phyloP scores from a whole-genome alignment of 768 basidiomycete species.

The Termitomyces titanicus region DNA sequence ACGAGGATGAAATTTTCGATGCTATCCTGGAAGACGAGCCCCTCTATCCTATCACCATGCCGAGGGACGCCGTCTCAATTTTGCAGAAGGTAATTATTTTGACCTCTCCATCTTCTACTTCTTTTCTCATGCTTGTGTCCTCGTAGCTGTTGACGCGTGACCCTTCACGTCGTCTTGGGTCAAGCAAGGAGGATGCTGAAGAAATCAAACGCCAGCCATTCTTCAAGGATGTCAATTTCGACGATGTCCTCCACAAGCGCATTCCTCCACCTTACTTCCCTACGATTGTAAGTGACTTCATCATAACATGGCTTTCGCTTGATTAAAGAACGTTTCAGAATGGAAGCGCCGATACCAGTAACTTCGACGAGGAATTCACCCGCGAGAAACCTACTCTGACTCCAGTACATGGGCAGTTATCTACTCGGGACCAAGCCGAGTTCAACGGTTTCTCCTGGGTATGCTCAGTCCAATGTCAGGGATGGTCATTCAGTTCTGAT shows the following conservation, averaged over 20 bases:
- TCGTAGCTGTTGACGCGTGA: slow-evolving; percentile 87
- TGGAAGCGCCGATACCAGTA: slow-evolving; percentile 83
- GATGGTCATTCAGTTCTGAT: not conserved
- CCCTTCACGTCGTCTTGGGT: slow-evolving; percentile 85
- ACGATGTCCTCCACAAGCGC: slow-evolving; percentile 95
- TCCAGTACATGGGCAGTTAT: slow-evolving; percentile 93
- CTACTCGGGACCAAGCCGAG: slow-evolving; percentile 86
- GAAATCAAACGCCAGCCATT: slow-evolving; percentile 98
- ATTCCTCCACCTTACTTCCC: slow-evolving; percentile 98
- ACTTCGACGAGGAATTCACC: slow-evolving; percentile 98
- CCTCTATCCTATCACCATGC: slow-evolving; percentile 99
- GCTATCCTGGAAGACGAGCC: slow-evolving; percentile 99
- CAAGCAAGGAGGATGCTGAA: slow-evolving; percentile 88
- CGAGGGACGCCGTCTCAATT: slow-evolving; percentile 92
- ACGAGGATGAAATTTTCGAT: slow-evolving; percentile 99
- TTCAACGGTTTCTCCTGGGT: slow-evolving; percentile 99
- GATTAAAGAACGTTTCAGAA: slow-evolving; percentile 41
- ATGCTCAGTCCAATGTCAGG: slow-evolving; percentile 10
- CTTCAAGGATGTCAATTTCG: slow-evolving; percentile 97
- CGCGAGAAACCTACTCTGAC: slow-evolving; percentile 95
- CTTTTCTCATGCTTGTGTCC: not conserved
- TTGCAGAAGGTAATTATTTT: slow-evolving; percentile 72
- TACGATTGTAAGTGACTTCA: slow-evolving; percentile 64
- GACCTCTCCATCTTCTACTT: not conserved
- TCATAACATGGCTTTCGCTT: not conserved